These are phyloP conservation scores for Toxicodendron radicans DNA, from an alignment of 345 rosid genomes.

Conservation along the genomic window DNA sequence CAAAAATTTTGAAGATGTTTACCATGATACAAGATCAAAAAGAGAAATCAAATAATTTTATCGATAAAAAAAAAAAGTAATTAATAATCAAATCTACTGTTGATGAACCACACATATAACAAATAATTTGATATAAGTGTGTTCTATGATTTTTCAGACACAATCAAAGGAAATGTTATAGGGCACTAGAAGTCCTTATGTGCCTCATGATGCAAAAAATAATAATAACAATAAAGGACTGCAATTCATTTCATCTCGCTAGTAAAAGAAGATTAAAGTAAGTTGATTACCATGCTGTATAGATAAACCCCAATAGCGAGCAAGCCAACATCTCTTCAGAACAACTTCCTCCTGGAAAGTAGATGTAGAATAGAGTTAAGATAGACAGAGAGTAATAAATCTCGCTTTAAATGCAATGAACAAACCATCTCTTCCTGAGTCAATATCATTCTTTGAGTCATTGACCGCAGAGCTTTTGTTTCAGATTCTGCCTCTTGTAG, in stretches of 20 bases:
- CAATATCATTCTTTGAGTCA: conserved; percentile 96
- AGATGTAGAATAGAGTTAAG: conserved; percentile 21
- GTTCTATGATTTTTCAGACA: neutral
- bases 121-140: neutral
- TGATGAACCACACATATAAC: neutral
- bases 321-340: conserved; percentile 99
- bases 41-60: neutral
- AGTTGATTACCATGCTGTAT: conserved; percentile 67
- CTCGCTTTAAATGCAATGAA: conserved; percentile 18
- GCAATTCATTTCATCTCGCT: conserved; percentile 12
- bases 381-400: conserved; percentile 18
- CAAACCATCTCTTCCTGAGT: conserved; percentile 92
- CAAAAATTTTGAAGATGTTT: neutral
- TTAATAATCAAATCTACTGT: neutral
- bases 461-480: conserved; percentile 71
- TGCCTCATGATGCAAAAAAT: neutral
- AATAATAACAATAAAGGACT: neutral
- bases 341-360: conserved; percentile 91
- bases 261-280: conserved; percentile 4
- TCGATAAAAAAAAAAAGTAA: neutral
- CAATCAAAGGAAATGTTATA: neutral
- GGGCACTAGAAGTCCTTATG: neutral
- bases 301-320: conserved; percentile 95
- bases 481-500: conserved; percentile 88
- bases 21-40: neutral